Percentiles rank a stretch among this genome's conserved stretches.
phyloP scores from a whole-genome alignment of 331 rosid genomes.

The Pyracantha coccinea region DNA sequence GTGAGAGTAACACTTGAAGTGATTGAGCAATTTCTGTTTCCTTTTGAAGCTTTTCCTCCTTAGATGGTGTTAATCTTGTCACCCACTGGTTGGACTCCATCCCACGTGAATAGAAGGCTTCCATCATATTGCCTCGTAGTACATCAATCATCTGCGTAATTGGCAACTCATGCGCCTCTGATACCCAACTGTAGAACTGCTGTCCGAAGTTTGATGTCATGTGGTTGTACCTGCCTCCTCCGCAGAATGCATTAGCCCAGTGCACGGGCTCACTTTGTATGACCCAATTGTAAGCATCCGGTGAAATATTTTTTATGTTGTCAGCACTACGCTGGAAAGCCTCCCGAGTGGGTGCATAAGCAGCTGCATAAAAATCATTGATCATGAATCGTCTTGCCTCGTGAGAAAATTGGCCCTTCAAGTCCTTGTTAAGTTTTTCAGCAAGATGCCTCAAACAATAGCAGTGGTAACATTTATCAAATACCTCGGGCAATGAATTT shows the following conservation, averaged over 20 bases:
- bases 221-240: slow-evolving; percentile 74
- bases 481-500: slow-evolving; percentile 54
- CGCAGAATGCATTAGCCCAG: slow-evolving; percentile 85
- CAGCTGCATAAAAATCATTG: slow-evolving; percentile 84
- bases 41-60: slow-evolving; percentile 59
- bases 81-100: slow-evolving; percentile 67
- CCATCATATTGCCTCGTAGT: slow-evolving; percentile 84
- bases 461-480: slow-evolving; percentile 67
- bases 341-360: slow-evolving; percentile 62
- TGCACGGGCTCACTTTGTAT: slow-evolving; percentile 72
- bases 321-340: slow-evolving; percentile 57
- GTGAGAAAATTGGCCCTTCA: slow-evolving; percentile 93
- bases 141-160: slow-evolving; percentile 90
- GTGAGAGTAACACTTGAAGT: slow-evolving; percentile 56
- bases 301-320: slow-evolving; percentile 80
- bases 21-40: slow-evolving; percentile 49
- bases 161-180: slow-evolving; percentile 93
- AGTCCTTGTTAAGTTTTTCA: slow-evolving; percentile 80
- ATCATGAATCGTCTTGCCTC: slow-evolving; percentile 95
- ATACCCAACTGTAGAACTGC: slow-evolving; percentile 77
- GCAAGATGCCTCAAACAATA: slow-evolving; percentile 85
- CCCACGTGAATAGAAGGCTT: slow-evolving; percentile 53
- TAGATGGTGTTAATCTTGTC: slow-evolving; percentile 77
- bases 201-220: slow-evolving; percentile 76
- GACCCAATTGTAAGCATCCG: slow-evolving; percentile 89